Conservation (phyloP, 164 flowering plant species). For the Litsea cubeba region DNA sequence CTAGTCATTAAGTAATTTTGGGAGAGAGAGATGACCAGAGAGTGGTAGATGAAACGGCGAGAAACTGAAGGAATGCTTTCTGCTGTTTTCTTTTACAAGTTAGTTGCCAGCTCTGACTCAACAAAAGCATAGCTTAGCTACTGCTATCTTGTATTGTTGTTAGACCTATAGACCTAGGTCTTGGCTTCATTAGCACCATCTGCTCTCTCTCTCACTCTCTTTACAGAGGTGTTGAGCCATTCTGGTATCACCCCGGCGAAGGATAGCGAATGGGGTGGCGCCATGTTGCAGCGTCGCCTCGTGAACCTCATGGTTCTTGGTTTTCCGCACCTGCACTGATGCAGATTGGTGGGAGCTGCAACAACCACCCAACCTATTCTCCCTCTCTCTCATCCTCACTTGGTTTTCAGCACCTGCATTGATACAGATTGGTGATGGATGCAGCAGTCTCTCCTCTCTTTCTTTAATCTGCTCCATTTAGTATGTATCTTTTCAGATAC, state of each 20-base stretch:
- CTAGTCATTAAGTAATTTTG: too few species aligned
- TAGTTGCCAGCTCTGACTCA: too few species aligned
- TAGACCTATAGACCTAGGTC: too few species aligned
- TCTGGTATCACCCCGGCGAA: not conserved
- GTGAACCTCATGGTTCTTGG: not conserved
- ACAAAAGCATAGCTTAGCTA: too few species aligned
- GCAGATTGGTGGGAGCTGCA: not conserved
- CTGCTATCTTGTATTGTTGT: too few species aligned
- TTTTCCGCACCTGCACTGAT: not conserved
- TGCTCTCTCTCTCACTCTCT: constrained; percentile 4
- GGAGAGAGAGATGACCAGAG: too few species aligned
- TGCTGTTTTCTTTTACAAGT: too few species aligned
- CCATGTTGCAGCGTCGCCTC: not conserved
- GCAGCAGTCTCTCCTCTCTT: not conserved
- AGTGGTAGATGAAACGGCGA: too few species aligned
- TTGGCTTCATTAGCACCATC: not conserved
- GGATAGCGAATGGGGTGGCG: not conserved
- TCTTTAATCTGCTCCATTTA: not conserved
- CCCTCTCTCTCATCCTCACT: not conserved
- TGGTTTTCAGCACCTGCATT: not conserved
- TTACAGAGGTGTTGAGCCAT: too few species aligned
- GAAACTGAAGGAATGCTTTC: too few species aligned
- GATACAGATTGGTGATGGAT: not conserved
- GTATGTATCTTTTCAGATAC: too few species aligned
- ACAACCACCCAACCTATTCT: not conserved